phyloP scores from a whole-genome alignment of 371 early-diverging fungal species.

The Phascolomyces articulosus region DNA sequence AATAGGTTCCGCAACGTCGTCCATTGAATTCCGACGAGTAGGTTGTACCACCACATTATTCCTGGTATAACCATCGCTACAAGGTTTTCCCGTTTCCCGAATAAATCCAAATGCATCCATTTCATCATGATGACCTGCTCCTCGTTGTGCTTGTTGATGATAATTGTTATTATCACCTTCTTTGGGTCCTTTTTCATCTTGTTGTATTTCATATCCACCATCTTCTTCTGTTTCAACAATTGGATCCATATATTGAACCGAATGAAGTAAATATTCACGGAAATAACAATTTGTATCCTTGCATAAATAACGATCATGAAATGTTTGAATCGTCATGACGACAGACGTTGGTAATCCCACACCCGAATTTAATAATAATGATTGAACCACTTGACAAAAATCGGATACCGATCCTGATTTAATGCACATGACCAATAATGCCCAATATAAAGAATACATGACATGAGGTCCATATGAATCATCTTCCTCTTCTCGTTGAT shows the following conservation, averaged over 20 bases:
- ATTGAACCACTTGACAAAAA: conserved; percentile 19
- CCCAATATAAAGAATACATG: conserved; percentile 33
- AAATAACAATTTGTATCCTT: conserved; percentile 34
- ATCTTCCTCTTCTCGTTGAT: conserved; percentile 5
- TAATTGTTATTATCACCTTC: not conserved
- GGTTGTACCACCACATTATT: conserved; percentile 11
- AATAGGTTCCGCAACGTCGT: conserved; percentile 16
- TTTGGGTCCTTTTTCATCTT: too few species aligned
- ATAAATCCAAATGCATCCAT: conserved; percentile 29
- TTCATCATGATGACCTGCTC: conserved; percentile 2
- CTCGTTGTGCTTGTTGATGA: not conserved
- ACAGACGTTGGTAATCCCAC: conserved; percentile 26
- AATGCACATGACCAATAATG: conserved; percentile 26
- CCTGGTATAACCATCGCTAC: not conserved
- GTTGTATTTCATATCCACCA: not conserved
- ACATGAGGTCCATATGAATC: not conserved
- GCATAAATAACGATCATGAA: conserved; percentile 32
- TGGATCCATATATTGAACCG: conserved; percentile 27
- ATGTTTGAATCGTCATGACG: conserved; percentile 33
- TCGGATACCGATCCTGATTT: conserved; percentile 27
- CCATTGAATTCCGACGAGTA: conserved; percentile 4
- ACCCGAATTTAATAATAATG: conserved; percentile 1
- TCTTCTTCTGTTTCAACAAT: conserved; percentile 3
- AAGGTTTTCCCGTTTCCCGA: not conserved
- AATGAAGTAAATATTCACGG: conserved; percentile 31